phyloP scores from a whole-genome alignment of 306 rosid genomes.

The Prunus mongolica region DNA sequence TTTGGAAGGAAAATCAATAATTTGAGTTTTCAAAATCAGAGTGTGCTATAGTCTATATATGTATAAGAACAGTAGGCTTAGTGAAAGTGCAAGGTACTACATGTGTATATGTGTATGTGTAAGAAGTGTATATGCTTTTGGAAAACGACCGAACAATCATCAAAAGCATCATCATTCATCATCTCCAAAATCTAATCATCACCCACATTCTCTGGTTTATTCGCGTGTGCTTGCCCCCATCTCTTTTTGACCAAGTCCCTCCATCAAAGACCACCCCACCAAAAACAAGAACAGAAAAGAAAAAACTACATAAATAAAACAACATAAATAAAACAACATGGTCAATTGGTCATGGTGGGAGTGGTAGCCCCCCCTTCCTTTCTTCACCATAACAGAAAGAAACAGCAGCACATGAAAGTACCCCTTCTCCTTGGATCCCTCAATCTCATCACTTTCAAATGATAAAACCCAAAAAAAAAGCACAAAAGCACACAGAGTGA shows the following conservation, averaged over 20 bases:
- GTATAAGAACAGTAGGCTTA: background rate
- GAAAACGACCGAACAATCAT: constrained; percentile 68
- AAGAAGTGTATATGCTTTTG: constrained; percentile 16
- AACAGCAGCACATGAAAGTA: constrained; percentile 56
- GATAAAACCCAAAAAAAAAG: constrained; percentile 44
- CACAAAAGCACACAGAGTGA: constrained; percentile 12
- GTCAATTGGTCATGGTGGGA: constrained; percentile 3
- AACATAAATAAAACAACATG: background rate
- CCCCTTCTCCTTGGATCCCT: constrained; percentile 63
- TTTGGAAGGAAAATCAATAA: background rate
- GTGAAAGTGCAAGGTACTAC: background rate
- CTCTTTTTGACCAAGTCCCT: constrained; percentile 57
- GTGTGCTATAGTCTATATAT: too few relatives aligned
- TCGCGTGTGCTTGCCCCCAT: constrained; percentile 34
- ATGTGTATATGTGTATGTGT: background rate
- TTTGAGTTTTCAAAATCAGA: background rate
- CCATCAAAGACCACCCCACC: constrained; percentile 23
- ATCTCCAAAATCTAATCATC: constrained; percentile 19
- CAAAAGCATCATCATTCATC: constrained; percentile 44
- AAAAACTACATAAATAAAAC: constrained; percentile 7
- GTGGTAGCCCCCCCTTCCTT: constrained; percentile 42
- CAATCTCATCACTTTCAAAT: constrained; percentile 76
- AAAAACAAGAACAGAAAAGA: background rate
- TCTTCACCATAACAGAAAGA: constrained; percentile 27
- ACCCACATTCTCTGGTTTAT: constrained; percentile 27